Evolutionary conservation across 2,329 filamentous ascomycete species (phyloP).

Genomic region (Apiospora malaysiana): DNA sequence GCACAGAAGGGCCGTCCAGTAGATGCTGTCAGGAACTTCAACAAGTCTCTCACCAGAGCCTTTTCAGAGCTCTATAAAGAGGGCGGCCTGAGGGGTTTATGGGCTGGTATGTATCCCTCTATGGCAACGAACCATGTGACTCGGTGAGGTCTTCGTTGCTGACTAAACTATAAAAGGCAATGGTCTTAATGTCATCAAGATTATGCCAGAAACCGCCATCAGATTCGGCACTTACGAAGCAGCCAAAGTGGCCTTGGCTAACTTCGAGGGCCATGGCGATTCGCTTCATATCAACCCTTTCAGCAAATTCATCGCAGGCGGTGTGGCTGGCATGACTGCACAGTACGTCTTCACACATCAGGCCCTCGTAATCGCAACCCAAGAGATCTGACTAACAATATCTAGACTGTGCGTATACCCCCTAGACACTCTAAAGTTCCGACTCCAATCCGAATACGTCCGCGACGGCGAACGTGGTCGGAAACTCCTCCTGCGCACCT

Average conservation of each 20-base stretch:
- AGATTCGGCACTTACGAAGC: conserved; percentile 98
- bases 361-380: conserved; percentile 18
- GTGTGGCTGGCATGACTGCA: conserved; percentile 90
- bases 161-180: conserved; percentile 67
- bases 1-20: conserved; percentile 73
- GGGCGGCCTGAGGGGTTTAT: conserved; percentile 87
- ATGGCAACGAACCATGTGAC: not conserved
- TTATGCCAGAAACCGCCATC: conserved; percentile 98
- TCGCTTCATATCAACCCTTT: conserved; percentile 78
- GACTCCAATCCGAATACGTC: conserved; percentile 94
- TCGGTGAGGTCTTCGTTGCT: not conserved
- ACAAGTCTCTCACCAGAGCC: conserved; percentile 74
- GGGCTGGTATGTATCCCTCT: conserved; percentile 72
- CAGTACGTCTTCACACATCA: conserved; percentile 63
- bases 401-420: conserved; percentile 88
- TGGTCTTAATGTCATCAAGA: conserved; percentile 93
- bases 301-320: conserved; percentile 90
- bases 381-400: conserved; percentile 32
- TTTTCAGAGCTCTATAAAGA: conserved; percentile 81
- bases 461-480: conserved; percentile 84
- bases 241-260: conserved; percentile 84
- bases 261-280: conserved; percentile 86
- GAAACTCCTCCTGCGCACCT: conserved; percentile 80
- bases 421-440: conserved; percentile 82
- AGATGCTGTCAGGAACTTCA: conserved; percentile 68